Base-by-base conservation (phyloP, 371 early-diverging fungal genomes). In the Rhizomucor pusillus region DNA sequence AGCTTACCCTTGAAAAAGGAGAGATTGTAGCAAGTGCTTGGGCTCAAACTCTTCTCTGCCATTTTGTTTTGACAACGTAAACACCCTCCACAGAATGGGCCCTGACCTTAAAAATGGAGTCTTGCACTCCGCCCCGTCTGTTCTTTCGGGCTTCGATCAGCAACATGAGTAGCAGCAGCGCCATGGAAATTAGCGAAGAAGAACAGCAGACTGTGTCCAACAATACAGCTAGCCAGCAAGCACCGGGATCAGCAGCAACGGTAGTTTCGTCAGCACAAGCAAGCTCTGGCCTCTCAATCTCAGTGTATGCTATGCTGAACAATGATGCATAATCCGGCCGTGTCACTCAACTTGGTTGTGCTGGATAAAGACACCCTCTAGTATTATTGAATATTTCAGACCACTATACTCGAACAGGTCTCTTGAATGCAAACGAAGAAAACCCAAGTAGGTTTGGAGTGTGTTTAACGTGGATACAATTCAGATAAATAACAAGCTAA, bases 371-470 rank as follows among this genome's bases (percentile, higher is more conserved):
- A 23, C 94, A 93, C 75, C 91, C 94, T 2, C 78, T 93, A 52
- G 91, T 90, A 5, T 68, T 93, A 52, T 69, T 91, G 45, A 93
- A 93, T 56, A 86, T 92, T 44, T 91, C 92, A 10, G 94, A 93
- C 63, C 94, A 93, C 51, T 88, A 76, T 65, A 91, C 90, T 39
- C 83, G 93, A 7, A 29, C 29, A 3, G 7, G 29, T 29, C 29
- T 25, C 76, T 75, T 12, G 79, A 78, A 50, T 61, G 87, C 56
- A 90, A 91, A 65, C 63, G 66, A 37, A 72, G 74, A n/a, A 60
- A 59, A 12, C 57, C 48, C 37, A 66, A 63, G 23, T 63, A 73
- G 39, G 67, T n/a, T n/a, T n/a, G n/a, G n/a, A n/a, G n/a, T n/a
- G n/a, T n/a, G n/a, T n/a, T n/a, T n/a, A n/a, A n/a, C n/a, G n/a